Conservation (phyloP, 371 early-diverging fungal genomes). For the Vairimorpha apis region DNA sequence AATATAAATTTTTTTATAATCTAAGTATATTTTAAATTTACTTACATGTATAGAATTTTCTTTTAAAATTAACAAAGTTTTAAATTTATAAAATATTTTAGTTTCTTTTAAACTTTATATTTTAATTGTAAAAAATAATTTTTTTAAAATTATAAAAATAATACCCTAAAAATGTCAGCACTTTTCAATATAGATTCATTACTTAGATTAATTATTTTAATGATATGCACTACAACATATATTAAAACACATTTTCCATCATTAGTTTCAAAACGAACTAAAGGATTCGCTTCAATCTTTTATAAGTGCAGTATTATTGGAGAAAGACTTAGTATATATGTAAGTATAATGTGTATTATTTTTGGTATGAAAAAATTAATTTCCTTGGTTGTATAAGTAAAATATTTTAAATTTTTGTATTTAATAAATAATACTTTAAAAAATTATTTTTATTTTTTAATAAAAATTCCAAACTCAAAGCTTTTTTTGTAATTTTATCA, state of each 20-base stretch:
- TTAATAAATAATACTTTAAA: too few relatives aligned
- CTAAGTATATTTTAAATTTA: neutral
- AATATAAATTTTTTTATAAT: too few relatives aligned
- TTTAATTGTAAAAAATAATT: too few relatives aligned
- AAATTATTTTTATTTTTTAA: too few relatives aligned
- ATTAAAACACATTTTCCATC: conserved; percentile 70
- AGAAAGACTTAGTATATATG: conserved; percentile 58
- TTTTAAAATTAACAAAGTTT: too few relatives aligned
- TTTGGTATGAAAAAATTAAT: conserved; percentile 41
- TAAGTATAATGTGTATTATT: conserved; percentile 44
- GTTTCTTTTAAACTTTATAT: too few relatives aligned
- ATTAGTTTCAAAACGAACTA: conserved; percentile 67
- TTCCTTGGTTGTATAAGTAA: conserved; percentile 43
- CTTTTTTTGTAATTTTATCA: conserved; percentile 3
- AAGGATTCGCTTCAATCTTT: conserved; percentile 63
- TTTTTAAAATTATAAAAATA: neutral
- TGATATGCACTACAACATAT: conserved; percentile 73
- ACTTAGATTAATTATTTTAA: conserved; percentile 68
- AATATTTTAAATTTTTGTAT: too few relatives aligned
- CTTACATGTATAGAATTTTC: neutral
- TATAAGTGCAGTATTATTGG: conserved; percentile 56
- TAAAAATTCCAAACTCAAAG: neutral
- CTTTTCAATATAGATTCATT: conserved; percentile 72
- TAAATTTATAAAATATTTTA: too few relatives aligned
- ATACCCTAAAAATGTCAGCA: conserved; percentile 64